Conservation (phyloP, 768 basidiomycete species). For the Tricholoma bakamatsutake region DNA sequence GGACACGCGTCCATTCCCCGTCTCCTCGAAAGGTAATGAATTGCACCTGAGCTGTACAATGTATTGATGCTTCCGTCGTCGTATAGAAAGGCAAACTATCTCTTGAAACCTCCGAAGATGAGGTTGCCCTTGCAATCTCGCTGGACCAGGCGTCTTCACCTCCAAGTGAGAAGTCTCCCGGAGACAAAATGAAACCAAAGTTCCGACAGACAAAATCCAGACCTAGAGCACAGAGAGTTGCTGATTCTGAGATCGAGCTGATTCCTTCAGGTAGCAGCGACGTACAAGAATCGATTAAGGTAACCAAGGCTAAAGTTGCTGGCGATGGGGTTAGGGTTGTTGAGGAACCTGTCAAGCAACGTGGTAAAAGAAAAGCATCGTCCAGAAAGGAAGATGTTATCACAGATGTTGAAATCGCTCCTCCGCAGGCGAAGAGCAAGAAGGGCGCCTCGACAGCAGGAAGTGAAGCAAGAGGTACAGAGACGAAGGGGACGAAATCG, state of each 20-base stretch:
- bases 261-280: constrained; percentile 6
- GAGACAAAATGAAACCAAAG: constrained; percentile 6
- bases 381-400: constrained; percentile 13
- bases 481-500: constrained; percentile 1
- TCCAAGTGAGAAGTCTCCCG: constrained; percentile 1
- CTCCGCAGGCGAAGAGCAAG: constrained; percentile 14
- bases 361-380: constrained; percentile 24
- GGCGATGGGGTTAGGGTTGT: constrained; percentile 20
- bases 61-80: neutral
- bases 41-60: neutral
- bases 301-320: constrained; percentile 18
- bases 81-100: neutral
- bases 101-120: neutral
- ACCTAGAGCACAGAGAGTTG: neutral
- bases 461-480: constrained; percentile 2
- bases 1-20: constrained; percentile 24
- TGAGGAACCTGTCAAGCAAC: constrained; percentile 7
- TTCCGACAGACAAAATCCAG: constrained; percentile 4
- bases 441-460: neutral
- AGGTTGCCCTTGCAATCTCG: constrained; percentile 5
- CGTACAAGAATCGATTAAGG: constrained; percentile 4
- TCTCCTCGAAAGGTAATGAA: constrained; percentile 17
- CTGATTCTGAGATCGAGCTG: constrained; percentile 5
- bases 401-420: constrained; percentile 16
- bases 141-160: constrained; percentile 3